Percentiles rank a stretch among this genome's conserved stretches.
Conservation (phyloP, 352 stramenopile genomes). For the Globisporangium paddicum region DNA sequence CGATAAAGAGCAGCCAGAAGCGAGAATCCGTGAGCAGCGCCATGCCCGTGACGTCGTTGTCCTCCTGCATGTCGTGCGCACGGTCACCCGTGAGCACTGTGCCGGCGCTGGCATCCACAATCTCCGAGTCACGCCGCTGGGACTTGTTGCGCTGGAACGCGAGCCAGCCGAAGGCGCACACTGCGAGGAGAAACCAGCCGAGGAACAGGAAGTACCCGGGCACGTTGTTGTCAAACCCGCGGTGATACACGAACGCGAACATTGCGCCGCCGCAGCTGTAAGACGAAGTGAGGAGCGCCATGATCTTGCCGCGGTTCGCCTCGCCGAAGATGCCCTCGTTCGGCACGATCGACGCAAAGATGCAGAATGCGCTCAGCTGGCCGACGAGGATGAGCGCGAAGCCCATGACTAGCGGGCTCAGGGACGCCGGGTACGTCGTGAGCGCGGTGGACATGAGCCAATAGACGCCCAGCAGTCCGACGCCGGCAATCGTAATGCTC, state of each 20-base stretch:
- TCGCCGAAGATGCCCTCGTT: conserved; percentile 79
- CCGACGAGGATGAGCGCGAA: conserved; percentile 54
- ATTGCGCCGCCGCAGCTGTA: conserved; percentile 79
- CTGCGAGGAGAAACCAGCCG: conserved; percentile 40
- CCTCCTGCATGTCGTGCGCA: conserved; percentile 17
- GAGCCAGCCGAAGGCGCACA: conserved; percentile 46
- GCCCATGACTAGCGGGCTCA: conserved; percentile 50
- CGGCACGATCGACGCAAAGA: conserved; percentile 71
- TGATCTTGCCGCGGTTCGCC: conserved; percentile 67
- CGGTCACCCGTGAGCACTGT: conserved; percentile 18
- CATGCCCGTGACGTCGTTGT: conserved; percentile 54
- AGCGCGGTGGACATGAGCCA: conserved; percentile 41
- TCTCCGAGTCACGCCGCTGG: conserved; percentile 36
- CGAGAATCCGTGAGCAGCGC: conserved; percentile 43
- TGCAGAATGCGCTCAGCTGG: conserved; percentile 62
- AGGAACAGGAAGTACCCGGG: conserved; percentile 71
- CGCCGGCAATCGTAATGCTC: conserved; percentile 47
- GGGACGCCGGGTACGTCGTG: conserved; percentile 27
- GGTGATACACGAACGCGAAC: conserved; percentile 70
- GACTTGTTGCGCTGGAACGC: conserved; percentile 34
- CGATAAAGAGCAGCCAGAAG: conserved; percentile 77
- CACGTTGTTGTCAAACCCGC: conserved; percentile 57
- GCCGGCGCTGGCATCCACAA: conserved; percentile 27
- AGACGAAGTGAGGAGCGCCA: conserved; percentile 58
- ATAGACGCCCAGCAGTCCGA: conserved; percentile 33